These are phyloP conservation scores for Exophiala alcalophila DNA, from an alignment of 2,329 filamentous ascomycete species.

Conservation along the genomic window DNA sequence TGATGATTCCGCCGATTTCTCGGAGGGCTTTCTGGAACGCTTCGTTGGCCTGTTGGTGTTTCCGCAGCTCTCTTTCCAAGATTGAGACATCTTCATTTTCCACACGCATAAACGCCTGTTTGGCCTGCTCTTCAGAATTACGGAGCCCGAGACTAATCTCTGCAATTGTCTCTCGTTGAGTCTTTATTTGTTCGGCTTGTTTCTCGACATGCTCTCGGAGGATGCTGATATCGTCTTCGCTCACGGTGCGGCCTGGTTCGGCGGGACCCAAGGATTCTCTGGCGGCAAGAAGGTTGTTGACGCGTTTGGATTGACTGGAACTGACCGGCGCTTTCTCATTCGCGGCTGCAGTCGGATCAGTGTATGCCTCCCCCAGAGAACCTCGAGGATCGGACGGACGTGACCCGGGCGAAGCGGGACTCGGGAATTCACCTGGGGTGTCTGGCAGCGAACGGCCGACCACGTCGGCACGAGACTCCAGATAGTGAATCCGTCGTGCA, in stretches of 20 bases:
- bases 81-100: slow-evolving; percentile 85
- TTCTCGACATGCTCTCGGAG: slow-evolving; percentile 88
- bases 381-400: slow-evolving; percentile 48
- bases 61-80: slow-evolving; percentile 88
- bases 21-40: slow-evolving; percentile 96
- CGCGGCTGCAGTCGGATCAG: slow-evolving; percentile 40
- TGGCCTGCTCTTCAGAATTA: slow-evolving; percentile 80
- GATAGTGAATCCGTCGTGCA: slow-evolving; percentile 70
- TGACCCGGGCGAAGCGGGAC: slow-evolving; percentile 61
- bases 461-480: slow-evolving; percentile 73
- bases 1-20: slow-evolving; percentile 96
- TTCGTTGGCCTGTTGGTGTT: slow-evolving; percentile 96
- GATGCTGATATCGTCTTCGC: slow-evolving; percentile 78
- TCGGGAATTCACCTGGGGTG: slow-evolving; percentile 68
- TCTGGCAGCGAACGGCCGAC: slow-evolving; percentile 65
- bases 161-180: slow-evolving; percentile 79
- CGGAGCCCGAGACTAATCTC: slow-evolving; percentile 81
- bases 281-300: slow-evolving; percentile 37
- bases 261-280: slow-evolving; percentile 40
- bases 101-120: slow-evolving; percentile 75
- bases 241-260: slow-evolving; percentile 56
- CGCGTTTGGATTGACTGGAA: slow-evolving; percentile 36
- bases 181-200: slow-evolving; percentile 87
- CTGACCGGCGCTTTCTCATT: slow-evolving; percentile 30
- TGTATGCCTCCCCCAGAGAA: slow-evolving; percentile 31